Evolutionary conservation across 345 rosid species (phyloP), one percentile per base, ranked within the genome.

Genomic region (Lepidium sativum): DNA sequence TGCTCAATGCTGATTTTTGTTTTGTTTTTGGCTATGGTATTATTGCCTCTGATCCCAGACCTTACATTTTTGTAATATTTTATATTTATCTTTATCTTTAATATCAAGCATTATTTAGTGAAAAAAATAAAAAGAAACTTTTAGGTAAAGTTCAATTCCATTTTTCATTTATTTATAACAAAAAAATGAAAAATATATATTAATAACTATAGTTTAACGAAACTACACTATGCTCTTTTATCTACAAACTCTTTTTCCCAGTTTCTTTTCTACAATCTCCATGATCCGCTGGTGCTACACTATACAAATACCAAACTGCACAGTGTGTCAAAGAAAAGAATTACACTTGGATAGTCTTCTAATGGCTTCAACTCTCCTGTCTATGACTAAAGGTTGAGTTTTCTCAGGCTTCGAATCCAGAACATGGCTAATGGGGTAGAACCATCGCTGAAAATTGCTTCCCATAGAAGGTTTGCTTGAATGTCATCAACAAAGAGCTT

Each of bases 151-250:
- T 27, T 17, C 17, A 31, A 8, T 45, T 29, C 13, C n/a, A 32
- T 27, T 20, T 14, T 35, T 48, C 7, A 9, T 35, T 14, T 37
- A 37, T 15, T 13, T 25, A 25, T 5, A 27, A 11, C 8, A 4
- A 25, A 5, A 25, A 25, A 25, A 25, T 1, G 25, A 23, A 23
- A 23, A 23, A 23, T 2, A 23, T 23, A 23, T 23, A 23, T 23
- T 23, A 23, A 23, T 23, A 23, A 23, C 5, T 25, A 25, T 25
- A 25, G 63, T 20, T 35, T 68, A 9, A 74, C 72, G 63, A 80
- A 67, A 68, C 54, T 84, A 58, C 75, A 45, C 29, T 25, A 10
- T 81, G 74, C 51, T 80, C 31, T 45, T 23, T 20, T 62, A 45
- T 61, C 32, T 61, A 34, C 54, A 33, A 6, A 33, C 56, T 13